Evolutionary conservation across 768 basidiomycete species (phyloP).

Genomic region (Rubroboletus satanas): DNA sequence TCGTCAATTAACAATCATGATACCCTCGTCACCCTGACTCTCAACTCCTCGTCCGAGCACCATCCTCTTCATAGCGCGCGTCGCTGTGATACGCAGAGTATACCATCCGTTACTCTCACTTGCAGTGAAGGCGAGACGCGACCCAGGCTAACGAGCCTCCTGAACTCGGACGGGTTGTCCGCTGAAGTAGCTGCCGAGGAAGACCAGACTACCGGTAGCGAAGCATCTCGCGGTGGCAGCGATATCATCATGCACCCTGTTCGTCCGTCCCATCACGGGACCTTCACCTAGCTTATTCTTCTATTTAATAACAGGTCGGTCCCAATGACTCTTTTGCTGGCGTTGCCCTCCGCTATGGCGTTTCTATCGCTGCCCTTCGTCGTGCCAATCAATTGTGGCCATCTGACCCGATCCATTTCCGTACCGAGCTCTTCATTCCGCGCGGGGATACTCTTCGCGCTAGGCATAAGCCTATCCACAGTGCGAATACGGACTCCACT

Average conservation of each 20-base stretch:
- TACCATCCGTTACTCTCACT: neutral
- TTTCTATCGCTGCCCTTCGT: constrained; percentile 77
- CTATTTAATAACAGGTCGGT: constrained; percentile 46
- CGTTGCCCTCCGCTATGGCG: constrained; percentile 86
- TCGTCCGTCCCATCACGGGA: constrained; percentile 2
- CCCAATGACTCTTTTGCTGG: constrained; percentile 79
- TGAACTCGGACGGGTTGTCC: neutral
- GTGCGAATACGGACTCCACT: neutral
- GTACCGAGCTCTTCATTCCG: constrained; percentile 79
- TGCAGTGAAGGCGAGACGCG: neutral
- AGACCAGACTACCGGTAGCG: neutral
- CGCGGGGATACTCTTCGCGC: constrained; percentile 7
- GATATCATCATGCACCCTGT: constrained; percentile 15
- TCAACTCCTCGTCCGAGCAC: neutral
- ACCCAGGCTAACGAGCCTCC: constrained; percentile 5
- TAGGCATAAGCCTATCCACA: constrained; percentile 1
- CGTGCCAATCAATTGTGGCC: constrained; percentile 92
- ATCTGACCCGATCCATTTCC: constrained; percentile 86
- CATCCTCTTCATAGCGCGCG: constrained; percentile 16
- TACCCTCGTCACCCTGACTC: neutral
- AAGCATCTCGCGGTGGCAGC: neutral
- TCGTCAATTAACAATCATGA: neutral
- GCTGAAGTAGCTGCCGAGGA: neutral
- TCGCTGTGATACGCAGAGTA: neutral
- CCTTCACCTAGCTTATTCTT: neutral